Conservation (phyloP, 176 grass and related monocot species). For the Rhynchospora breviuscula region DNA sequence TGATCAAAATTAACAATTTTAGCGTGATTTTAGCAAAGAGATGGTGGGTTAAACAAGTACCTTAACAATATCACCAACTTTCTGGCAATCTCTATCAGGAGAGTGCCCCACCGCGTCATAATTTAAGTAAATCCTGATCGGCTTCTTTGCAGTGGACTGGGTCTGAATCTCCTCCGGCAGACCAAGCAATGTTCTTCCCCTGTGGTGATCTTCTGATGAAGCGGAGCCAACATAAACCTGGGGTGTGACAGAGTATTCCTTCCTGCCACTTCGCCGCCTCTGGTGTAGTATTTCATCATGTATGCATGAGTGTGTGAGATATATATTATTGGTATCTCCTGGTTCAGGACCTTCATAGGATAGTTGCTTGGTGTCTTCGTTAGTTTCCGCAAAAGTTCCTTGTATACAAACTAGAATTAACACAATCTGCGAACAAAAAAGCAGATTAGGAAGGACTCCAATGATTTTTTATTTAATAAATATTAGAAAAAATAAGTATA, state of each 20-base stretch:
- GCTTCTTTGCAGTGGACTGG: constrained; percentile 45
- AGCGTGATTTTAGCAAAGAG: background rate
- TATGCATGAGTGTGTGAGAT: constrained; percentile 94
- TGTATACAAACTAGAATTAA: constrained; percentile 55
- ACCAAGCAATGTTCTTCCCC: constrained; percentile 55
- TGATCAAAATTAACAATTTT: background rate
- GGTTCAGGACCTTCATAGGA: constrained; percentile 32
- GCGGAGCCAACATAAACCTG: constrained; percentile 65
- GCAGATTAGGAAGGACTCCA: background rate
- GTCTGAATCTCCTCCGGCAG: constrained; percentile 29
- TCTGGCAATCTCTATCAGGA: constrained; percentile 76
- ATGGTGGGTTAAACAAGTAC: constrained; percentile 16
- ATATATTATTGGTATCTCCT: constrained; percentile 50
- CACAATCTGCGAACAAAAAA: constrained; percentile 45
- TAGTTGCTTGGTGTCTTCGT: constrained; percentile 36
- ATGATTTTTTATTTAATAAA: background rate
- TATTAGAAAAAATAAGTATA: background rate
- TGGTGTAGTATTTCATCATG: constrained; percentile 95
- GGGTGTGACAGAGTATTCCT: constrained; percentile 92
- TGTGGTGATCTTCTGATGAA: constrained; percentile 19
- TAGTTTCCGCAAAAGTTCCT: constrained; percentile 32
- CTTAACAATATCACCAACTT: constrained; percentile 76
- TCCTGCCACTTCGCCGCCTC: constrained; percentile 54
- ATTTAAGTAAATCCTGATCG: constrained; percentile 96
- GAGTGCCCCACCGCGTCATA: constrained; percentile 98